Evolutionary conservation across 2,329 filamentous ascomycete species (phyloP), one percentile per base, ranked within the genome.

Genomic region (Calonectria pauciramosa): DNA sequence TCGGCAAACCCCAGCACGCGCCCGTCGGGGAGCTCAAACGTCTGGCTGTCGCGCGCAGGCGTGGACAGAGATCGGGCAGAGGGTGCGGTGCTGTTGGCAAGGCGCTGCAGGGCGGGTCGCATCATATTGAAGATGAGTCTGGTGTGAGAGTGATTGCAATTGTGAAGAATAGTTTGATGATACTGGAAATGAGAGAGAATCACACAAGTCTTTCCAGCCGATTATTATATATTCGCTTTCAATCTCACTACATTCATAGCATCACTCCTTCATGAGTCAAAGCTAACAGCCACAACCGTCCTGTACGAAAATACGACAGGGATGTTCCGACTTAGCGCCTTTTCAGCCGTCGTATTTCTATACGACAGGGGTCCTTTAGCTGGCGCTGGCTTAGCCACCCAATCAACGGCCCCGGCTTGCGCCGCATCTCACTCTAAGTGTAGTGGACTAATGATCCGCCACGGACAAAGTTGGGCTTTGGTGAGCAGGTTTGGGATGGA

Each of bases 1-100:
- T 87, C 83, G 2, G 85, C 83, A 44, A 84, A 88, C 2, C 86
- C 86, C 7, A 89, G 79, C 2, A 72, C 77, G 3, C 87, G 85
- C 7, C 86, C 85, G 72, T 87, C 85, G 1, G 85, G 82, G 7
- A 88, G 83, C 3, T 67, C 81, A 69, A 86, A 78, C 14, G 76
- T 82, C 67, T 84, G 83, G 26, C 59, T 63, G 7, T 68, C 44
- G 4, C 1, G 60, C 10, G 75, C 51, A 1, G 16, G 8, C 20
- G 70, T 74, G 28, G 68, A 32, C 56, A 75, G 56, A n/a, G 34
- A 41, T 66, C 41, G 47, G 52, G 54, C 69, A 66, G 69, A 60
- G 8, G 34, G 34, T 32, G 38, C n/a, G 6, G 38, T 51, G 28
- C 38, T 60, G n/a, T 38, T 63, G 5, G 18, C 34, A 18, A 63